Evolutionary conservation across 192 early-diverging fungal genomes (phyloP).

Genomic region (Linnemannia elongata): DNA sequence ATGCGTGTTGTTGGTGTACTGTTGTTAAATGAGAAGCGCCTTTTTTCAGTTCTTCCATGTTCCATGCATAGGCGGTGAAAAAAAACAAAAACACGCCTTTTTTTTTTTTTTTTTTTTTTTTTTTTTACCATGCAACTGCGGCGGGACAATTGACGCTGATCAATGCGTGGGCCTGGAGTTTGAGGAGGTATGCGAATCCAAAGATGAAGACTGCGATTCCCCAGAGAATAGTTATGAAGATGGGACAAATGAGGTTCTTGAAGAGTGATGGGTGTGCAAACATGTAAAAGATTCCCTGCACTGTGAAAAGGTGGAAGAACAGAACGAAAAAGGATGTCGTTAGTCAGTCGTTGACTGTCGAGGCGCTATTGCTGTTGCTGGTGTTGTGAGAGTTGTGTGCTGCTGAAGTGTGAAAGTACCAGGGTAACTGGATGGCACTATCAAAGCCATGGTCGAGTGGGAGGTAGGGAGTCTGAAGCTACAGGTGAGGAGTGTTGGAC

Average conservation of each 20-base stretch:
- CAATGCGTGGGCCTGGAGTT: constrained; percentile 72
- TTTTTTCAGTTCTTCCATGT: neutral
- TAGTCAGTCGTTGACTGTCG: neutral
- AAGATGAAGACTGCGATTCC: constrained; percentile 61
- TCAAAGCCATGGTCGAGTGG: constrained; percentile 3
- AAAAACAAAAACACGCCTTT: neutral
- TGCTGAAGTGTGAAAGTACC: constrained; percentile 16
- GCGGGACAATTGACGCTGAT: constrained; percentile 62
- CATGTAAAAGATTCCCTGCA: constrained; percentile 59
- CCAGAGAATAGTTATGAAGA: constrained; percentile 64
- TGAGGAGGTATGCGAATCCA: constrained; percentile 68
- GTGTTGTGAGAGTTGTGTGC: neutral
- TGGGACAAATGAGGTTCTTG: constrained; percentile 62
- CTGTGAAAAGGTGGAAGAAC: neutral
- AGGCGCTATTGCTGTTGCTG: neutral
- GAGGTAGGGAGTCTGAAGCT: neutral
- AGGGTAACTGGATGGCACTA: constrained; percentile 49
- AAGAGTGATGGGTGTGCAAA: constrained; percentile 59
- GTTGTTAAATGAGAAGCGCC: neutral
- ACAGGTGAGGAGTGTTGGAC: neutral
- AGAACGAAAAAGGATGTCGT: neutral
- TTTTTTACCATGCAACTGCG: constrained; percentile 69
- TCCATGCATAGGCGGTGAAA: constrained; percentile 4
- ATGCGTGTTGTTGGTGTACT: too few species aligned
- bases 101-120: constrained; percentile 16